Conservation (phyloP, 805 yeast genomes). For the Candida suzukii region DNA sequence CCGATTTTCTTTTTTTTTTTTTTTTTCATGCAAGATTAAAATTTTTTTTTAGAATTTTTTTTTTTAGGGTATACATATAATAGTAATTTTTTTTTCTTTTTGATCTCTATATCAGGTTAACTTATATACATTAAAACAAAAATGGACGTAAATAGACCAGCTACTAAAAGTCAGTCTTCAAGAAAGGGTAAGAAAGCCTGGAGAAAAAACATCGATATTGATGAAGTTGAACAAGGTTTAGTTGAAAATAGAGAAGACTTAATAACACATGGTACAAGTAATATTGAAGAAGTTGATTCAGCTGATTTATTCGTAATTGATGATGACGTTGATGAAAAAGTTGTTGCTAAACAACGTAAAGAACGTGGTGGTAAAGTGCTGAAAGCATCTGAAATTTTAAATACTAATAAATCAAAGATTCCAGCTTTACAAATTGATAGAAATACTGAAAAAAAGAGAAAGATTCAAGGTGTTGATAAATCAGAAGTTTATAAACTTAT, state of each 20-base stretch:
- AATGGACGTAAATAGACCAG: slow-evolving; percentile 43
- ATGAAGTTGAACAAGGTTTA: slow-evolving; percentile 66
- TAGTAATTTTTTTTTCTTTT: background rate
- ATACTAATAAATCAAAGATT: slow-evolving; percentile 70
- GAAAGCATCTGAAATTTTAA: slow-evolving; percentile 53
- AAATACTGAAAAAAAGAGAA: slow-evolving; percentile 29
- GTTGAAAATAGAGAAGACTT: slow-evolving; percentile 62
- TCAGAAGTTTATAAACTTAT: slow-evolving; percentile 59
- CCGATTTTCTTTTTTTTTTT: no score
- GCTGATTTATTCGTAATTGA: slow-evolving; percentile 58
- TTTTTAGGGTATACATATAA: background rate
- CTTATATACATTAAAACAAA: background rate
- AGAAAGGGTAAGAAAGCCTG: slow-evolving; percentile 91
- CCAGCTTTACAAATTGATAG: slow-evolving; percentile 46
- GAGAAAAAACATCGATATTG: slow-evolving; percentile 87
- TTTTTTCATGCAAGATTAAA: no score
- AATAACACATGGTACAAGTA: slow-evolving; percentile 43
- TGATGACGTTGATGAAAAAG: slow-evolving; percentile 50
- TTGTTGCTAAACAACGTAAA: slow-evolving; percentile 29
- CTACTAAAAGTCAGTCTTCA: slow-evolving; percentile 62
- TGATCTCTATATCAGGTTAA: background rate
- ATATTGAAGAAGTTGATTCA: slow-evolving; percentile 31
- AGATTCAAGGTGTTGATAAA: slow-evolving; percentile 56
- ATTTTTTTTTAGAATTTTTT: no score
- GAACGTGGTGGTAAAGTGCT: slow-evolving; percentile 26